phyloP scores from a whole-genome alignment of 2,329 filamentous ascomycete genomes.

The Thelonectria blattea region DNA sequence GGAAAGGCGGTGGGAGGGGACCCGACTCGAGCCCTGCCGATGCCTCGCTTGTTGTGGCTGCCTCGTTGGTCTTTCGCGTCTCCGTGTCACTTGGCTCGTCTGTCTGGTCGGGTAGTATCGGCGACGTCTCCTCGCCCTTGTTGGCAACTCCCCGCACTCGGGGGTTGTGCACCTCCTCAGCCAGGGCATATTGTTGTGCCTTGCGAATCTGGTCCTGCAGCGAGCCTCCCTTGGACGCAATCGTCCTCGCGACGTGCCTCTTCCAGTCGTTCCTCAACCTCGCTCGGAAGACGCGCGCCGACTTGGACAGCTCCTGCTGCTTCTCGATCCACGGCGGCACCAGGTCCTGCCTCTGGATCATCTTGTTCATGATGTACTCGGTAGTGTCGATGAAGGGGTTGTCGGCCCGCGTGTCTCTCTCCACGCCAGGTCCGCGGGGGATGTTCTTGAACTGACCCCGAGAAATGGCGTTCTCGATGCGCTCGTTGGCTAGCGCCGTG shows the following conservation, averaged over 20 bases:
- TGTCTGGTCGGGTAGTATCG: conserved; percentile 56
- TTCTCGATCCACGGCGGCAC: conserved; percentile 99
- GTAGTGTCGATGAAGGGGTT: conserved; percentile 95
- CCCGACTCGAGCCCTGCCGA: conserved; percentile 3
- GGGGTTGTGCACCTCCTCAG: conserved; percentile 73
- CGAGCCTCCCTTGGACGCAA: conserved; percentile 77
- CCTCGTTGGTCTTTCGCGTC: conserved; percentile 32
- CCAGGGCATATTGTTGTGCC: conserved; percentile 76
- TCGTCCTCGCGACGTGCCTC: conserved; percentile 78
- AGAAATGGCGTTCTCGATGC: conserved; percentile 93
- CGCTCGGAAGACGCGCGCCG: conserved; percentile 72
- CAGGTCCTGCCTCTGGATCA: conserved; percentile 94
- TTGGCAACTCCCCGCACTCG: conserved; percentile 50
- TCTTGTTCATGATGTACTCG: conserved; percentile 98
- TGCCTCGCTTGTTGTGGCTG: background rate
- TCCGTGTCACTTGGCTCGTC: conserved; percentile 36
- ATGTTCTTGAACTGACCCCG: conserved; percentile 88
- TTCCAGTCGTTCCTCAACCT: conserved; percentile 85
- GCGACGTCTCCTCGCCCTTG: conserved; percentile 51
- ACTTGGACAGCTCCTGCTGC: conserved; percentile 83
- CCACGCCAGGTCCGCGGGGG: conserved; percentile 77
- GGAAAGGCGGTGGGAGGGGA: conserved; percentile 64
- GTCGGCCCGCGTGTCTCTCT: conserved; percentile 80
- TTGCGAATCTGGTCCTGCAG: conserved; percentile 74
- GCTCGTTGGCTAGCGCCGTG: conserved; percentile 82